A percentile compares a stretch with the other conserved stretches of the same genome.
These are phyloP conservation scores for Dryadomyces quercivorus DNA, from an alignment of 2,329 filamentous ascomycete species.

Conservation along the genomic window DNA sequence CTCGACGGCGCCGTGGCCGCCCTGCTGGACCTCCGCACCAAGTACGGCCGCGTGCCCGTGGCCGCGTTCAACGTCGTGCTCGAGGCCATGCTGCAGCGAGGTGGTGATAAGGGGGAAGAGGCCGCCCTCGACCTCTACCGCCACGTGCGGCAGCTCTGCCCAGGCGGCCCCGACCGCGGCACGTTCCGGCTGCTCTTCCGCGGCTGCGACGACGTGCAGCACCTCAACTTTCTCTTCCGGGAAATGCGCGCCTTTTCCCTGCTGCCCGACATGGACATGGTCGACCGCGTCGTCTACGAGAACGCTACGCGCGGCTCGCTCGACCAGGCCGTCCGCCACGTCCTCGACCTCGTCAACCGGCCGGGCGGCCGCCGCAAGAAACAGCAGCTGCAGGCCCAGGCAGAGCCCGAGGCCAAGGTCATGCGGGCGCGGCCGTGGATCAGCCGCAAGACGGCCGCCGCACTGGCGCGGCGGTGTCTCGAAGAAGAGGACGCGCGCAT, in stretches of 20 bases:
- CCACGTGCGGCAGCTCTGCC: conserved; percentile 22
- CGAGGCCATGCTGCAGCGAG: conserved; percentile 19
- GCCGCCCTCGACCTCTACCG: conserved; percentile 24
- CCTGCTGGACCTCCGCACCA: conserved; percentile 38
- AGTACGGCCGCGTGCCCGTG: conserved; percentile 20
- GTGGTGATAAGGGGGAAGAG: neutral
- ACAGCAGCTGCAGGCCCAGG: neutral
- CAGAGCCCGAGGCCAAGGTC: neutral
- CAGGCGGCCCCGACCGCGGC: conserved; percentile 20
- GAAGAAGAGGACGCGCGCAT: conserved; percentile 21
- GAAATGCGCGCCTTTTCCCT: conserved; percentile 26
- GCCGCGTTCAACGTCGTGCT: conserved; percentile 29
- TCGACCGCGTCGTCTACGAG: conserved; percentile 22
- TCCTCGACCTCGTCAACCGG: conserved; percentile 15
- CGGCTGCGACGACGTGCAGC: conserved; percentile 15
- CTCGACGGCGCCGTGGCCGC: conserved; percentile 38
- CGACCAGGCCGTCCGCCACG: conserved; percentile 20
- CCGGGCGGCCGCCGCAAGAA: neutral
- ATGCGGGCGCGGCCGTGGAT: conserved; percentile 17
- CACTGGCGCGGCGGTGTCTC: conserved; percentile 22
- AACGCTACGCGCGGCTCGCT: conserved; percentile 20
- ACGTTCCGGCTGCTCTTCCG: conserved; percentile 24
- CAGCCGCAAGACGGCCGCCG: conserved; percentile 18
- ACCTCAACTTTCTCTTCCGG: conserved; percentile 20
- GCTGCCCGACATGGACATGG: conserved; percentile 16